Percentiles rank a stretch among this genome's conserved stretches.
phyloP scores from a whole-genome alignment of 2,329 filamentous ascomycete species.

The Hypoxylon sp. region DNA sequence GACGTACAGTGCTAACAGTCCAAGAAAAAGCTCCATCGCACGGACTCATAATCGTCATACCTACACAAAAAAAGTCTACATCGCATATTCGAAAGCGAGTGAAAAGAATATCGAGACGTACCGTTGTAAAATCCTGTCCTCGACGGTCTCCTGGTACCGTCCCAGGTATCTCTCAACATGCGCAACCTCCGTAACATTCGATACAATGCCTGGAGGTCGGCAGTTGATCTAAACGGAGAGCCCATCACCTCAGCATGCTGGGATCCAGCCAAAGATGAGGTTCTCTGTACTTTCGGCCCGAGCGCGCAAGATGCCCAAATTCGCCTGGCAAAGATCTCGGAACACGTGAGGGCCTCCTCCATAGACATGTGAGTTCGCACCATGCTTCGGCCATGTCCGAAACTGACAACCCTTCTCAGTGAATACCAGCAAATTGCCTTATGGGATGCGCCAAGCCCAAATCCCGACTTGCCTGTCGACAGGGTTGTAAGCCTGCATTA shows the following conservation, averaged over 20 bases:
- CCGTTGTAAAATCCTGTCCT: background rate
- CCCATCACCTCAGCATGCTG: constrained; percentile 81
- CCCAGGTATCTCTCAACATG: constrained; percentile 63
- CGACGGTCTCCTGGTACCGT: constrained; percentile 1
- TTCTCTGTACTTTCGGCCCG: constrained; percentile 87
- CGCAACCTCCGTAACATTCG: constrained; percentile 85
- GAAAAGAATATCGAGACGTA: background rate
- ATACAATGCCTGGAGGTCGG: constrained; percentile 70
- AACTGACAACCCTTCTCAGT: constrained; percentile 42
- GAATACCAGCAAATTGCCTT: constrained; percentile 68
- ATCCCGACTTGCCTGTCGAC: constrained; percentile 78
- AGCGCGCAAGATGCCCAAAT: constrained; percentile 73
- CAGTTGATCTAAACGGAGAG: constrained; percentile 55
- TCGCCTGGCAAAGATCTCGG: constrained; percentile 68
- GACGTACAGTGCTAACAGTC: constrained; percentile 21
- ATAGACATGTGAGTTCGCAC: constrained; percentile 50
- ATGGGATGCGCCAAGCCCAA: constrained; percentile 87
- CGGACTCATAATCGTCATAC: constrained; percentile 25
- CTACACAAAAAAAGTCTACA: constrained; percentile 24
- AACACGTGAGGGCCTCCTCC: constrained; percentile 50
- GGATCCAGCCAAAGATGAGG: constrained; percentile 79
- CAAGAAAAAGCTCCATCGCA: constrained; percentile 30
- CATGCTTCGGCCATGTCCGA: constrained; percentile 24
- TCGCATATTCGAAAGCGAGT: constrained; percentile 1
- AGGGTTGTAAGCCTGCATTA: constrained; percentile 81